These are phyloP conservation scores for Cyphellophora europaea DNA, from an alignment of 2,329 filamentous ascomycete species.

Conservation along the genomic window DNA sequence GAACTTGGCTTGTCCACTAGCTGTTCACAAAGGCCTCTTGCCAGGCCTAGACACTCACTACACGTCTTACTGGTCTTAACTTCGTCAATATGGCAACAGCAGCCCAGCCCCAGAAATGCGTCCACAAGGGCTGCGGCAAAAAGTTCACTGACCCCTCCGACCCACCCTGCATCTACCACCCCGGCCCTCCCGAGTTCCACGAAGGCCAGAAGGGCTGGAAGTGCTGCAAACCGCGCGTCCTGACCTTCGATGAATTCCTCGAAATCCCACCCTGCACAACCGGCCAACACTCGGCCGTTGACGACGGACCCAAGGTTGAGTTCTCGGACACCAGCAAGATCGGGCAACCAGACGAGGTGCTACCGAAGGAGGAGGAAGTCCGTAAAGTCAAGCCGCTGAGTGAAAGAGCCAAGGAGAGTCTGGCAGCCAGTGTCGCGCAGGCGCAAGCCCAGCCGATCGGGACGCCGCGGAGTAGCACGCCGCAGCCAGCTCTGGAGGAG, in stretches of 20 bases:
- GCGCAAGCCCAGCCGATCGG: slow-evolving; percentile 24
- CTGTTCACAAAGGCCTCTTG: too few species aligned
- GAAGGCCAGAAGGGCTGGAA: slow-evolving; percentile 99
- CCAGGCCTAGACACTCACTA: too few species aligned
- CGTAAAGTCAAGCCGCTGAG: slow-evolving; percentile 17
- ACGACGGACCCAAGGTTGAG: slow-evolving; percentile 51
- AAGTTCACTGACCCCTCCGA: slow-evolving; percentile 72
- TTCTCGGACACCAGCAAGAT: slow-evolving; percentile 24
- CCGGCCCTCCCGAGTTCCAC: slow-evolving; percentile 88
- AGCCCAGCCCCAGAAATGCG: slow-evolving; percentile 68
- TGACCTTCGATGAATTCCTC: slow-evolving; percentile 98
- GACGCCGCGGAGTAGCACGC: slow-evolving; percentile 26
- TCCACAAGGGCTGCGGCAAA: slow-evolving; percentile 94
- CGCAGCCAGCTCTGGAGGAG: slow-evolving; percentile 61
- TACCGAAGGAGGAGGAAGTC: slow-evolving; percentile 15
- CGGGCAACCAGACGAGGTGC: slow-evolving; percentile 13
- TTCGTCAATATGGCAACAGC: too few species aligned
- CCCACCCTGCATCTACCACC: slow-evolving; percentile 73
- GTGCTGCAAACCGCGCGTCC: slow-evolving; percentile 92
- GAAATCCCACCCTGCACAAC: slow-evolving; percentile 83
- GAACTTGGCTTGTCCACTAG: too few species aligned
- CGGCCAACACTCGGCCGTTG: slow-evolving; percentile 84
- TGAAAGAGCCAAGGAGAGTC: slow-evolving; percentile 7
- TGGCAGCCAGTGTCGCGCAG: slow-evolving; percentile 9
- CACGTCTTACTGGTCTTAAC: too few species aligned